phyloP scores from a whole-genome alignment of 495 filamentous ascomycete genomes.

The Parathielavia appendiculata region DNA sequence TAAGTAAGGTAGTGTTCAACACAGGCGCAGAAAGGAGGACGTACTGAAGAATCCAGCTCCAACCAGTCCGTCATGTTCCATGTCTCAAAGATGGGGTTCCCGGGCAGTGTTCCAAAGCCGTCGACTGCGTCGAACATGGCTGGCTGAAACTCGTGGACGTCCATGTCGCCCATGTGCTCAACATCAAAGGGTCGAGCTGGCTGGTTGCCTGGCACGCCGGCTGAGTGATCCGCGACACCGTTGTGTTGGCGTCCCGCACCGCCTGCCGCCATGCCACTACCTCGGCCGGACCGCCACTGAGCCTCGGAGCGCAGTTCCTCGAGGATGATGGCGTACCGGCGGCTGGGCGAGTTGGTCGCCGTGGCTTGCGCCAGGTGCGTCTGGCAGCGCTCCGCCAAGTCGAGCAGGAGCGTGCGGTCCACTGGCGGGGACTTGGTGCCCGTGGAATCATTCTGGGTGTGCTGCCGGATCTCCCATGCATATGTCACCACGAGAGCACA shows the following conservation, averaged over 20 bases:
- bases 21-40: neutral
- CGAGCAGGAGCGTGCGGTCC: neutral
- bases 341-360: neutral
- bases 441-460: neutral
- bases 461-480: neutral
- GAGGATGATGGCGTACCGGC: neutral
- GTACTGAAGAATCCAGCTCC: neutral
- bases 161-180: neutral
- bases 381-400: conserved; percentile 1
- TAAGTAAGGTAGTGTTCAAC: neutral
- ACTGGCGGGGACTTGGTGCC: neutral
- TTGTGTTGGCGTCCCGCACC: neutral
- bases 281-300: neutral
- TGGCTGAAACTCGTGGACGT: neutral
- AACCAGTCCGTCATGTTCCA: conserved; percentile 2
- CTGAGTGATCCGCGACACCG: too few relatives aligned
- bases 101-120: neutral
- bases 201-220: neutral
- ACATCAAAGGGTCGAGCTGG: neutral
- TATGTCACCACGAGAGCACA: neutral
- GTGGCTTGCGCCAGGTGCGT: neutral
- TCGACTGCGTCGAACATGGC: neutral
- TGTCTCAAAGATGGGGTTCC: neutral
- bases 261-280: neutral
- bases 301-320: conserved; percentile 3